Conservation (phyloP, 2,329 filamentous ascomycete species). For the Rasamsonia emersonii region DNA sequence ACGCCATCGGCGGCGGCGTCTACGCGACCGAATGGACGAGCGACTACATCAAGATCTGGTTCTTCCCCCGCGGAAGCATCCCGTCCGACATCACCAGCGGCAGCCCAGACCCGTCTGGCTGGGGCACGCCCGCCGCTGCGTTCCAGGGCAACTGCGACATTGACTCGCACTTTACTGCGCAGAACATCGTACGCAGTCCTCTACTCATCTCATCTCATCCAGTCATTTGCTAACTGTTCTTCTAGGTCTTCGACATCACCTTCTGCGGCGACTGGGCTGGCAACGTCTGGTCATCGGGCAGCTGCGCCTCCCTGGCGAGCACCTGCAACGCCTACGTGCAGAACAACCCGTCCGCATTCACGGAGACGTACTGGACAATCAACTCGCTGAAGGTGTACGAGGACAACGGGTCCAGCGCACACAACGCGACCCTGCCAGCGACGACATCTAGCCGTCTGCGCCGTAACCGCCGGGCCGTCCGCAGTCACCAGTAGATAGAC, state of each 20-base stretch:
- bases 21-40: constrained; percentile 72
- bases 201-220: not conserved
- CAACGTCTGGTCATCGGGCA: constrained; percentile 52
- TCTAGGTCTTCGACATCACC: constrained; percentile 57
- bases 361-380: constrained; percentile 68
- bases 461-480: too few species aligned
- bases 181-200: constrained; percentile 54
- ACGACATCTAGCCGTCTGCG: too few species aligned
- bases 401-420: too few species aligned
- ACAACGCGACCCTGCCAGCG: too few species aligned
- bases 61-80: constrained; percentile 63
- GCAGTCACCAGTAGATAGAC: too few species aligned
- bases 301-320: constrained; percentile 51
- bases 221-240: constrained; percentile 5
- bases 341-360: constrained; percentile 61
- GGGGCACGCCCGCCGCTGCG: constrained; percentile 59
- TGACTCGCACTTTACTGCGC: constrained; percentile 56
- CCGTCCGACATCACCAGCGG: constrained; percentile 54
- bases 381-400: constrained; percentile 61
- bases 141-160: constrained; percentile 69
- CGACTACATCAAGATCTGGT: constrained; percentile 66
- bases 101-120: constrained; percentile 56
- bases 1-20: constrained; percentile 58
- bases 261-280: constrained; percentile 89
- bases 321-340: constrained; percentile 67